Percentiles rank a stretch among this genome's conserved stretches.
Conservation (phyloP, 73 alveolate genomes). For the Symbiodinium natans region DNA sequence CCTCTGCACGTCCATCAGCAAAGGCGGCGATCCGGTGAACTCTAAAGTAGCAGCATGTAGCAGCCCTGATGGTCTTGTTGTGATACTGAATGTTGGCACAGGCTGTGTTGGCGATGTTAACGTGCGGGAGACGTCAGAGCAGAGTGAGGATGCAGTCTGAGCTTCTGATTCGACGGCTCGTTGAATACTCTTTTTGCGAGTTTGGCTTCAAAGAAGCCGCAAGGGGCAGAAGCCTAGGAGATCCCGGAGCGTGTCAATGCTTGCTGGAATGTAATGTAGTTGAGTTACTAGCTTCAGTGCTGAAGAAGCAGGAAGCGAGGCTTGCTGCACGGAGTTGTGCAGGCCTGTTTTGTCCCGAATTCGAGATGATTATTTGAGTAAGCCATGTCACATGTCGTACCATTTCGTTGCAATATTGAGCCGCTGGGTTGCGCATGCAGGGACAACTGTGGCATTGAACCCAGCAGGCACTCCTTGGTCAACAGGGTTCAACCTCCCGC, state of each 20-base stretch:
- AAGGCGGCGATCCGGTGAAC: not conserved
- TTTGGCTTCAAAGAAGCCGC: not conserved
- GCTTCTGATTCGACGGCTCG: not conserved
- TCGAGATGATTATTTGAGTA: not conserved
- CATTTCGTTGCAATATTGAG: too few species aligned
- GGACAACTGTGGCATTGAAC: not conserved
- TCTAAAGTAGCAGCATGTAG: too few species aligned
- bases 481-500: not conserved
- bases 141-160: not conserved
- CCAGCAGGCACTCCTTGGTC: not conserved
- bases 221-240: too few species aligned
- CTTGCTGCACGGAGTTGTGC: not conserved
- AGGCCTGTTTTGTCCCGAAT: not conserved
- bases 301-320: conserved; percentile 8
- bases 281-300: not conserved
- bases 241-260: not conserved
- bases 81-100: not conserved
- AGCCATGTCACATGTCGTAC: too few species aligned
- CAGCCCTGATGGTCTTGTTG: not conserved
- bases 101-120: not conserved
- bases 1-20: not conserved
- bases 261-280: not conserved
- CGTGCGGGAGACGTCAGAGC: not conserved
- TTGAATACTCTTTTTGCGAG: not conserved
- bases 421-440: not conserved